phyloP scores from a whole-genome alignment of 148 eudicot species.

The Heliosperma pusillum region DNA sequence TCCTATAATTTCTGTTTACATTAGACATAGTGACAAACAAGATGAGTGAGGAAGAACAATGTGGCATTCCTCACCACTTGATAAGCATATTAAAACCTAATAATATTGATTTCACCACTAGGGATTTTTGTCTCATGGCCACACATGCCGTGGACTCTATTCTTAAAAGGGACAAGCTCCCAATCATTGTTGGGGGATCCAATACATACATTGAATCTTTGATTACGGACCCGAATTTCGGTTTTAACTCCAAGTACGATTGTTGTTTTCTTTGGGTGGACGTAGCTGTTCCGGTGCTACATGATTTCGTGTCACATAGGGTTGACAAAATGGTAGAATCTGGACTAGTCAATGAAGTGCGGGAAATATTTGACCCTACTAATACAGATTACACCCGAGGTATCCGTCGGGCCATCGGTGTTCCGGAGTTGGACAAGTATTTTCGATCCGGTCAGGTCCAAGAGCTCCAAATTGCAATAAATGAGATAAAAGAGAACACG shows the following conservation, averaged over 20 bases:
- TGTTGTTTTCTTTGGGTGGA: constrained; percentile 82
- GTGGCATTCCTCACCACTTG: constrained; percentile 75
- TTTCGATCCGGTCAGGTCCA: constrained; percentile 32
- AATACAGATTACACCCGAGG: constrained; percentile 50
- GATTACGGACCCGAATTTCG: constrained; percentile 23
- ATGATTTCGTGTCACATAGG: constrained; percentile 41
- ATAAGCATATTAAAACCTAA: constrained; percentile 46
- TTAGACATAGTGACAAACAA: constrained; percentile 73
- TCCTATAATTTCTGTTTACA: too few species aligned
- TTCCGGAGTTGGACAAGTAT: constrained; percentile 56
- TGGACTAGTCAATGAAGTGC: constrained; percentile 59
- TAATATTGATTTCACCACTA: constrained; percentile 44
- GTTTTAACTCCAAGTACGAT: constrained; percentile 44
- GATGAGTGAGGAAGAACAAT: constrained; percentile 52
- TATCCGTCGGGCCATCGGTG: constrained; percentile 67
- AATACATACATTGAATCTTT: constrained; percentile 60
- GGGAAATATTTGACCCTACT: constrained; percentile 31
- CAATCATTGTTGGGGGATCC: constrained; percentile 78
- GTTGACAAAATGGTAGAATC: constrained; percentile 63
- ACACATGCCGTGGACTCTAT: constrained; percentile 36
- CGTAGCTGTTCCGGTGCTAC: constrained; percentile 41
- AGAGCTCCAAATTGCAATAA: constrained; percentile 36
- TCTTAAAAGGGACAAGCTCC: constrained; percentile 34
- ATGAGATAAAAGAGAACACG: constrained; percentile 47
- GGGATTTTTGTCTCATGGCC: constrained; percentile 49